These are phyloP conservation scores for Funneliformis mosseae DNA, from an alignment of 192 early-diverging fungal species.

Conservation along the genomic window DNA sequence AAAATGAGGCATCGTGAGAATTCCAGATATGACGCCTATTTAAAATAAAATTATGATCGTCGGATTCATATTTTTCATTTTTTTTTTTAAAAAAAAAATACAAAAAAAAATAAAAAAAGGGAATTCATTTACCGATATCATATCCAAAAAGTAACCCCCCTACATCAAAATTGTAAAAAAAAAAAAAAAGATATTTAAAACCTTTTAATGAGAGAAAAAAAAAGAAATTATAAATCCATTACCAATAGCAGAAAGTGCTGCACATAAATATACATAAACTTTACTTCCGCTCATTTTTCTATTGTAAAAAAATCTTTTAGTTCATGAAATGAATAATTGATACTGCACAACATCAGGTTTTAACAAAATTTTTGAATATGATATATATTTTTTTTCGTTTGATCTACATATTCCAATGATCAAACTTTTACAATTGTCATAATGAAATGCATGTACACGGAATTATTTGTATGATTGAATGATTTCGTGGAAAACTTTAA, in stretches of 20 bases:
- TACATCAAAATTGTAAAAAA: background rate
- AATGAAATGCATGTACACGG: too few relatives aligned
- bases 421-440: too few relatives aligned
- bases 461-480: too few relatives aligned
- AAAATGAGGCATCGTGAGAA: background rate
- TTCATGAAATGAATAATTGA: too few relatives aligned
- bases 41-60: background rate
- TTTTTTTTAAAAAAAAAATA: too few relatives aligned
- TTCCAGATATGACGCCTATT: constrained; percentile 17
- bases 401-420: too few relatives aligned
- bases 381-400: too few relatives aligned
- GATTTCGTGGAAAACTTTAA: too few relatives aligned
- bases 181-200: background rate
- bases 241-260: background rate
- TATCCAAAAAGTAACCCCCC: constrained; percentile 14
- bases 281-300: background rate
- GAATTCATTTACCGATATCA: constrained; percentile 1
- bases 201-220: background rate
- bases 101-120: background rate
- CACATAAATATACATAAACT: background rate
- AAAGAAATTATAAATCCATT: background rate
- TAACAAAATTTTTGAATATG: too few relatives aligned
- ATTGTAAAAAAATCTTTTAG: too few relatives aligned
- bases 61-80: background rate
- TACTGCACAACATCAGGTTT: too few relatives aligned